Evolutionary conservation across 2,329 filamentous ascomycete species (phyloP).

Genomic region (Colletotrichum navitas): DNA sequence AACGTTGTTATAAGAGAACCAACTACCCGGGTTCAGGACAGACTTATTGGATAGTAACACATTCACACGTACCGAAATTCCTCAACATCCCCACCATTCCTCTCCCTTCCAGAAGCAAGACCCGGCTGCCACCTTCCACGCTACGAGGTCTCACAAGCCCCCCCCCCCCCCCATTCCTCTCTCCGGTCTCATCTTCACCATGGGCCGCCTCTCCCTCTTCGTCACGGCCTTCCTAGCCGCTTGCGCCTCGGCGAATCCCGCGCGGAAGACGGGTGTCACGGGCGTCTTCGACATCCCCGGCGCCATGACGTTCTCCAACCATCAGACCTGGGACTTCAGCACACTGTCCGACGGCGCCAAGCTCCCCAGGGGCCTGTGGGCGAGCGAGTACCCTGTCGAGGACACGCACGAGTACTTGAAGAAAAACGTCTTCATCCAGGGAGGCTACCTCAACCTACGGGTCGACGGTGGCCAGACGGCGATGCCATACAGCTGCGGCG

Average conservation of each 20-base stretch:
- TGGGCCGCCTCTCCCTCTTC: slow-evolving; percentile 10
- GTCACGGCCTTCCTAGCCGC: slow-evolving; percentile 11
- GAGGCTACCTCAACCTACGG: slow-evolving; percentile 48
- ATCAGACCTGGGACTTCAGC: slow-evolving; percentile 28
- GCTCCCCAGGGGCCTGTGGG: slow-evolving; percentile 44
- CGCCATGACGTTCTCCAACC: background rate
- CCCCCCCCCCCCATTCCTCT: background rate
- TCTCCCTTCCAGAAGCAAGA: background rate
- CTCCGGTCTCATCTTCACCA: slow-evolving; percentile 1
- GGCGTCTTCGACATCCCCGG: slow-evolving; percentile 13
- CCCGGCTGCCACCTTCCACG: background rate
- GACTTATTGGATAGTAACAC: background rate
- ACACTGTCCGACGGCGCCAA: background rate
- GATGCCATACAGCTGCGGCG: slow-evolving; percentile 45
- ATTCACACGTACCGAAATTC: background rate
- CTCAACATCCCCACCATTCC: background rate
- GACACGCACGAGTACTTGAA: slow-evolving; percentile 36
- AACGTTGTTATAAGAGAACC: background rate
- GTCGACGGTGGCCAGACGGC: slow-evolving; percentile 46
- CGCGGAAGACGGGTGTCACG: background rate
- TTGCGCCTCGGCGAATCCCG: slow-evolving; percentile 3
- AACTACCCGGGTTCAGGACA: background rate
- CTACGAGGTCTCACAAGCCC: background rate
- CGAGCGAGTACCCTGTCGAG: slow-evolving; percentile 44
- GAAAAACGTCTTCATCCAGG: slow-evolving; percentile 43